Conservation (phyloP, 148 eudicot genomes). For the Fagopyrum homotropicum region DNA sequence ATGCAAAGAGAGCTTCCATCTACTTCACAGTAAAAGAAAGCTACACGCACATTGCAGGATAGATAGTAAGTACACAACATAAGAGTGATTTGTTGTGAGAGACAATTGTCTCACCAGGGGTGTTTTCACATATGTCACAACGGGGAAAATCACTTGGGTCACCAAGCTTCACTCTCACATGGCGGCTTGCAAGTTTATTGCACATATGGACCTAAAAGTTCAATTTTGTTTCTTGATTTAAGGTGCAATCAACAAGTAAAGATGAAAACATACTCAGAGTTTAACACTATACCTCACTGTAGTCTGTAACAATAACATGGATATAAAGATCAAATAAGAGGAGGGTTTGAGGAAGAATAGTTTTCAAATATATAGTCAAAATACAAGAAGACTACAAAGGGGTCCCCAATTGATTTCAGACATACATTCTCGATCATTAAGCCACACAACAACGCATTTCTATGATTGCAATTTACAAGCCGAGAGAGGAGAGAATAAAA, state of each 20-base stretch:
- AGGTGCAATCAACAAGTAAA: neutral
- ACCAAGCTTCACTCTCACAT: constrained; percentile 71
- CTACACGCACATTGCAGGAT: constrained; percentile 22
- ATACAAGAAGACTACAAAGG: neutral
- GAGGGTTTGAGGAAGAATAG: neutral
- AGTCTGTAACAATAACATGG: neutral
- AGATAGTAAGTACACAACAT: neutral
- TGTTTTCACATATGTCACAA: constrained; percentile 84
- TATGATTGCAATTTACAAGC: neutral
- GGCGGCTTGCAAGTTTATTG: constrained; percentile 83
- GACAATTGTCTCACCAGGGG: constrained; percentile 44
- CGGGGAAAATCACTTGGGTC: constrained; percentile 60
- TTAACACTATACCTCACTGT: neutral
- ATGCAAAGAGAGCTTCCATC: constrained; percentile 85
- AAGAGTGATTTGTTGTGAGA: neutral
- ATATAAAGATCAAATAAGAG: neutral
- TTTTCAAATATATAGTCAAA: neutral
- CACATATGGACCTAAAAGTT: constrained; percentile 59
- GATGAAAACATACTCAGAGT: neutral
- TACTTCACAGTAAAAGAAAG: constrained; percentile 77
- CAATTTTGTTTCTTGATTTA: neutral
- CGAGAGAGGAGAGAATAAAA: neutral
- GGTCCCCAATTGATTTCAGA: neutral
- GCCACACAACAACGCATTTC: neutral
- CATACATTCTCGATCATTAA: neutral